Evolutionary conservation across 2,329 filamentous ascomycete genomes (phyloP).

Genomic region (Ophiocordyceps camponoti-rufipedis): DNA sequence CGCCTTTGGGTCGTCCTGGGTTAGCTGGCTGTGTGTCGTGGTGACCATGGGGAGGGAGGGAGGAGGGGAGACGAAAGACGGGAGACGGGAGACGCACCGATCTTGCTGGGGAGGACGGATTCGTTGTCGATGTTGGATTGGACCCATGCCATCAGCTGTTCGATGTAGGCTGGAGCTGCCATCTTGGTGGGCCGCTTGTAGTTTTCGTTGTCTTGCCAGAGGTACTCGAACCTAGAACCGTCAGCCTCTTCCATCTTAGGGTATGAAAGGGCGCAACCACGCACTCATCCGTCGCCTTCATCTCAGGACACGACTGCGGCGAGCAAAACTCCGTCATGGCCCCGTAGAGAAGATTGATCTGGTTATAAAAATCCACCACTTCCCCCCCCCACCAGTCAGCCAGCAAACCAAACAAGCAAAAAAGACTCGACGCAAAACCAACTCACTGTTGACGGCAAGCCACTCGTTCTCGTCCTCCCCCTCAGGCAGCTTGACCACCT

Average conservation of each 20-base stretch:
- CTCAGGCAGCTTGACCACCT: constrained; percentile 92
- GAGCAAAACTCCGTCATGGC: constrained; percentile 99
- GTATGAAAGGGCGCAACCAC: too few species aligned
- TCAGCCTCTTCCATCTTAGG: too few species aligned
- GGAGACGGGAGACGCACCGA: constrained; percentile 34
- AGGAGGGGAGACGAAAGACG: background rate
- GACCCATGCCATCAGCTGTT: constrained; percentile 94
- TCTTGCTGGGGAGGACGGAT: constrained; percentile 81
- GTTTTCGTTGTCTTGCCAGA: constrained; percentile 92
- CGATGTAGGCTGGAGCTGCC: constrained; percentile 91
- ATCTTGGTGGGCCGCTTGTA: constrained; percentile 97
- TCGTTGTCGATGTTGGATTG: constrained; percentile 94
- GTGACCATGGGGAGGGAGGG: too few species aligned
- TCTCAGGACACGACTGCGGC: constrained; percentile 89
- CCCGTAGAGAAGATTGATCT: constrained; percentile 96
- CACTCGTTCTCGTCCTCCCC: constrained; percentile 97
- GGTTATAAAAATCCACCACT: constrained; percentile 99
- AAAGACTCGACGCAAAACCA: too few species aligned
- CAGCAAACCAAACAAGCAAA: background rate
- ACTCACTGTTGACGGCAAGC: constrained; percentile 86
- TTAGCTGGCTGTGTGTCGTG: background rate
- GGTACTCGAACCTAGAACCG: constrained; percentile 67
- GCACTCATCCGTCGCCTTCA: constrained; percentile 99
- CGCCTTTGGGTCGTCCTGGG: constrained; percentile 33
- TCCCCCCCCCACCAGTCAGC: background rate